A percentile compares a stretch with the other conserved stretches of the same genome.
Evolutionary conservation across 805 yeast species (phyloP).

Genomic region (Groenewaldozyma salmanticensis): DNA sequence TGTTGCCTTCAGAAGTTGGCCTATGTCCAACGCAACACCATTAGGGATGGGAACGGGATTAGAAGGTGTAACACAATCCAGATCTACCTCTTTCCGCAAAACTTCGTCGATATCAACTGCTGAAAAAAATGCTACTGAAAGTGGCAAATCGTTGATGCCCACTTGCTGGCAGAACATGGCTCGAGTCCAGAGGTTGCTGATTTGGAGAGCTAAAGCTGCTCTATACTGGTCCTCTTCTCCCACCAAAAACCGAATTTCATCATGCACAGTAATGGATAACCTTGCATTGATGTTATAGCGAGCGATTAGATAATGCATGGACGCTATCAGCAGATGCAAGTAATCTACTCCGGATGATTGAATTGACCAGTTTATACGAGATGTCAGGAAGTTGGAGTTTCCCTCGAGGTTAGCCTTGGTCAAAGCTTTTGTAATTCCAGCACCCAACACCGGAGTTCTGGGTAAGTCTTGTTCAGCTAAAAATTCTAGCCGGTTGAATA

Average conservation of each 20-base stretch:
- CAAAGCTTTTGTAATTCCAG: conserved; percentile 83
- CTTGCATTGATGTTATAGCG: conserved; percentile 65
- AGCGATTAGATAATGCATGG: conserved; percentile 75
- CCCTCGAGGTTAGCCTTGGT: conserved; percentile 53
- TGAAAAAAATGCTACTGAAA: conserved; percentile 90
- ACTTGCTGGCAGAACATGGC: conserved; percentile 90
- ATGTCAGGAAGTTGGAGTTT: conserved; percentile 60
- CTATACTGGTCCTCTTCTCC: conserved; percentile 63
- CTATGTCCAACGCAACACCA: conserved; percentile 70
- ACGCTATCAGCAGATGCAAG: conserved; percentile 68
- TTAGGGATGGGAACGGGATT: conserved; percentile 59
- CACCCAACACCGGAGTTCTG: conserved; percentile 84
- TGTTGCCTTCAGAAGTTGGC: conserved; percentile 32
- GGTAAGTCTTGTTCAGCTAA: conserved; percentile 79
- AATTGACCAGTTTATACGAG: conserved; percentile 94
- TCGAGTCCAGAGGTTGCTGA: conserved; percentile 91
- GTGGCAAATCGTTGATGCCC: conserved; percentile 85
- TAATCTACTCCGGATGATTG: conserved; percentile 98
- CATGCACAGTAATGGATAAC: conserved; percentile 82
- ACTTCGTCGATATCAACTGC: conserved; percentile 86
- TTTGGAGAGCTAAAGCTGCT: conserved; percentile 75
- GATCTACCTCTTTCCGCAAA: conserved; percentile 82
- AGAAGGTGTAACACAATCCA: conserved; percentile 88
- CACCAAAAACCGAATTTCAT: conserved; percentile 78
- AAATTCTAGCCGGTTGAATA: conserved; percentile 80